Evolutionary conservation across 768 basidiomycete genomes (phyloP).

Genomic region (Daedalea quercina): DNA sequence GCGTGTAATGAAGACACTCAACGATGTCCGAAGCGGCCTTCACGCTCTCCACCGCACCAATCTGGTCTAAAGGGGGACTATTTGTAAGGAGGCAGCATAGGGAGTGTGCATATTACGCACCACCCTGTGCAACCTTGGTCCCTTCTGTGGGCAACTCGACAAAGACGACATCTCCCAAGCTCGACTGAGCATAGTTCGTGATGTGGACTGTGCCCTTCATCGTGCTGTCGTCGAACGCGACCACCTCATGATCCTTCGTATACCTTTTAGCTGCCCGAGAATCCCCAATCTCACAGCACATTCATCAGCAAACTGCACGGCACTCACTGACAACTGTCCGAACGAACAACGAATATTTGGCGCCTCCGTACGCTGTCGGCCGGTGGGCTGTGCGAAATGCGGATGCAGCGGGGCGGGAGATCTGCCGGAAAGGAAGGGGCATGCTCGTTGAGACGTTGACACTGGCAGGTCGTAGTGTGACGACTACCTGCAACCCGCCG

Average conservation of each 20-base stretch:
- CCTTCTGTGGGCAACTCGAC: slow-evolving; percentile 80
- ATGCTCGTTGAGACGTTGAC: slow-evolving; percentile 16
- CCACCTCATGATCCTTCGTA: slow-evolving; percentile 83
- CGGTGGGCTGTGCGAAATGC: slow-evolving; percentile 21
- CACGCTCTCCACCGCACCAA: slow-evolving; percentile 93
- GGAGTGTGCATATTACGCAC: slow-evolving; percentile 37
- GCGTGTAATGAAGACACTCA: slow-evolving; percentile 20
- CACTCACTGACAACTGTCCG: slow-evolving; percentile 60
- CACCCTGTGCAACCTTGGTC: slow-evolving; percentile 58
- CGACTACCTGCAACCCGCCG: not conserved
- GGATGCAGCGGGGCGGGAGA: slow-evolving; percentile 21
- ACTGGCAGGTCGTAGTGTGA: not conserved
- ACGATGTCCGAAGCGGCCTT: slow-evolving; percentile 96
- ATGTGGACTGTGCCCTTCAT: slow-evolving; percentile 78
- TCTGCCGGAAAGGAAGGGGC: slow-evolving; percentile 25
- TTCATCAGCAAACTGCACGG: not conserved
- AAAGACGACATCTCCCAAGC: slow-evolving; percentile 94
- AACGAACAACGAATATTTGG: slow-evolving; percentile 25
- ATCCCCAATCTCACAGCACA: slow-evolving; percentile 4
- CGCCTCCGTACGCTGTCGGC: slow-evolving; percentile 14
- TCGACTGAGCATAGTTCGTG: slow-evolving; percentile 87
- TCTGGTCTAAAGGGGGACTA: slow-evolving; percentile 44
- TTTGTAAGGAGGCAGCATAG: not conserved
- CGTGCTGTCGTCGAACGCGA: slow-evolving; percentile 71
- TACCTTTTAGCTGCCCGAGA: slow-evolving; percentile 59